A percentile compares a stretch with the other conserved stretches of the same genome.
These are phyloP conservation scores for Cordyceps cateniannulata DNA, from an alignment of 2,329 filamentous ascomycete genomes.

Conservation along the genomic window DNA sequence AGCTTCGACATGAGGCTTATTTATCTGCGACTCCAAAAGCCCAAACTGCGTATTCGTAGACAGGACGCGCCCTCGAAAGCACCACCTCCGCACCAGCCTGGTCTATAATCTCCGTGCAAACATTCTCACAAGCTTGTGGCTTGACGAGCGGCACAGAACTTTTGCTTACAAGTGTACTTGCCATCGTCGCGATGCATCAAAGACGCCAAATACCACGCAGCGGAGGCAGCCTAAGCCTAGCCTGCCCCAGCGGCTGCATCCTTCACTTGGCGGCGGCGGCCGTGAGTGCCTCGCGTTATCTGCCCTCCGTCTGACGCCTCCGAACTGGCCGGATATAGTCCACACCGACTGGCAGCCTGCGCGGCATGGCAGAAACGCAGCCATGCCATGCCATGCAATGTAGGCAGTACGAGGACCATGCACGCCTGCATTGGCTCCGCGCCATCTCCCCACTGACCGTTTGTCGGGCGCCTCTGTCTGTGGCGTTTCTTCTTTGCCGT, in stretches of 20 bases:
- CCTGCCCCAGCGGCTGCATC: not conserved
- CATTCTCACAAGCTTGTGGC: not conserved
- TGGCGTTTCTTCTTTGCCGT: not conserved
- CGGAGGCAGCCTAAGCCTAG: not conserved
- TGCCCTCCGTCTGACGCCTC: not conserved
- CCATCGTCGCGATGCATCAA: not conserved
- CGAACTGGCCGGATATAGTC: not conserved
- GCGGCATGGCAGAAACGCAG: not conserved
- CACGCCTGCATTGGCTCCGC: conserved; percentile 2
- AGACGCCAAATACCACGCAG: not conserved
- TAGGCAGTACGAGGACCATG: conserved; percentile 6
- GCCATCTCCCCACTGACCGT: not conserved
- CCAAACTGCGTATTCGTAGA: not conserved
- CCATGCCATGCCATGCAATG: not conserved
- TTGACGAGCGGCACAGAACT: not conserved
- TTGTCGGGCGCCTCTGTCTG: not conserved
- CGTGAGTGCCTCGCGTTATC: not conserved
- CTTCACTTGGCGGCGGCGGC: not conserved
- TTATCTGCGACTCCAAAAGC: not conserved
- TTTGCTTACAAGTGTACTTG: not conserved
- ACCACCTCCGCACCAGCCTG: not conserved
- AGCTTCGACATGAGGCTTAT: not conserved
- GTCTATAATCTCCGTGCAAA: not conserved
- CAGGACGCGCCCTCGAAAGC: too few species aligned
- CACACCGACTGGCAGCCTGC: conserved; percentile 7